Base-by-base conservation (phyloP, 202 grass and related monocot species). In the Carex arenaria region DNA sequence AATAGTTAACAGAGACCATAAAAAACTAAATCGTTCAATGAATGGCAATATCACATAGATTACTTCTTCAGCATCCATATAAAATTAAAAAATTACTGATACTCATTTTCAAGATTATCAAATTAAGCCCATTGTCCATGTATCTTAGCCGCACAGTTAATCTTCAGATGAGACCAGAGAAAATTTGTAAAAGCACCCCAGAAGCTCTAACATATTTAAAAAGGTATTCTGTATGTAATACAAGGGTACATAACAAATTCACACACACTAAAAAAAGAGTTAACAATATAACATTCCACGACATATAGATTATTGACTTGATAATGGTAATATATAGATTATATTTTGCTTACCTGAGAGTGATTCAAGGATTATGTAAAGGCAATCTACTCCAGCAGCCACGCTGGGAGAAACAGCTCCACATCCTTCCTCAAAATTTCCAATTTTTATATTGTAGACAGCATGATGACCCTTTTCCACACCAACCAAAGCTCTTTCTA, bases 401-500 rank as follows among this genome's bases (percentile, higher is more conserved):
- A 92, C 93, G 63, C 84, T 80, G 75, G 88, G 89, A 85, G 91
- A 95, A 74, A 95, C 85, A 68, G 69, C 80, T 66, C 60, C 80
- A 67, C 80, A 30, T 34, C 86, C 88, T 60, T 93, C 93, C 75
- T 92, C 53, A 84, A 57, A 23, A 88, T 85, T 89, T 85, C 91
- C 93, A 83, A 88, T 89, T 66, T 84, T 89, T 85, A 98, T 19
- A 86, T 95, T 82, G 84, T 90, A 98, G 78, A 93, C 88, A 83
- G 84, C 79, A 85, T 93, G 88, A 67, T 74, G 87, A 82, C 81
- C 86, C 70, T 76, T 85, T 42, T 80, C 57, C 83, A 95, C 86
- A 76, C 95, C 95, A 53, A 93, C 86, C 81, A 98, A 87, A 77
- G 90, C 89, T 85, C 91, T 95, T 89, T 95, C 91, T 87, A 98